Evolutionary conservation across 1,284 basidiomycete genomes (phyloP), one percentile per base, ranked within the genome.

Genomic region (Trichosporon coremiiforme): DNA sequence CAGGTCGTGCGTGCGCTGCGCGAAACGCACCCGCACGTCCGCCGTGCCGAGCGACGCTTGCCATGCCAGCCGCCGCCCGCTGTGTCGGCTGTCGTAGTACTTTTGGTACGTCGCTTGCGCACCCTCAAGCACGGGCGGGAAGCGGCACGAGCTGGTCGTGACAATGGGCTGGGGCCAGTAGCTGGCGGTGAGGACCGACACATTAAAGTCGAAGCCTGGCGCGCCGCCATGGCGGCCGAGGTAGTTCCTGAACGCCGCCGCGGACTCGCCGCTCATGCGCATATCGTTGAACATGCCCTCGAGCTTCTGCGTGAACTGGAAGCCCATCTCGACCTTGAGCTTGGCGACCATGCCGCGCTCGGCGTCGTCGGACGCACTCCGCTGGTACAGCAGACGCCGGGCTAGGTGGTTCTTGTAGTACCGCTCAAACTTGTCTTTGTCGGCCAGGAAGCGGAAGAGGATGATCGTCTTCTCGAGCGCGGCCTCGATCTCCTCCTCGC

Each of bases 281-380:
- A 99, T 96, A 80, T 99, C 97, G 76, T 95, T 89, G 87, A 99
- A 96, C 97, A 99, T 99, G 68, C 97, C 96, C 82, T 99, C 96
- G 75, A 99, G 86, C 81, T 97, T 97, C 83, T 98, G 94, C 0
- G 97, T 98, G 81, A 98, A 99, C 79, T 96, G 94, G 79, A 92
- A 93, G 8, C 97, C 97, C 79, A 79, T 81, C 64, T 99, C 95
- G 50, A 98, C 87, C 85, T 99, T 99, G 80, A 99, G 90, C 85
- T 98, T 99, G 66, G 94, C 91, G 13, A 99, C 88, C 95, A 99
- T 98, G 69, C 93, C 94, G 66, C 93, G 90, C 82, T 99, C 97
- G 1, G 96, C 96, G 82, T 99, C 97, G 79, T 99, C 97, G 0
- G 94, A 96, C 2, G 95, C 90, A 35, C 93, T 96, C 20, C 94